Base-by-base conservation (phyloP, 805 yeast genomes). In the Pichia paraexigua region DNA sequence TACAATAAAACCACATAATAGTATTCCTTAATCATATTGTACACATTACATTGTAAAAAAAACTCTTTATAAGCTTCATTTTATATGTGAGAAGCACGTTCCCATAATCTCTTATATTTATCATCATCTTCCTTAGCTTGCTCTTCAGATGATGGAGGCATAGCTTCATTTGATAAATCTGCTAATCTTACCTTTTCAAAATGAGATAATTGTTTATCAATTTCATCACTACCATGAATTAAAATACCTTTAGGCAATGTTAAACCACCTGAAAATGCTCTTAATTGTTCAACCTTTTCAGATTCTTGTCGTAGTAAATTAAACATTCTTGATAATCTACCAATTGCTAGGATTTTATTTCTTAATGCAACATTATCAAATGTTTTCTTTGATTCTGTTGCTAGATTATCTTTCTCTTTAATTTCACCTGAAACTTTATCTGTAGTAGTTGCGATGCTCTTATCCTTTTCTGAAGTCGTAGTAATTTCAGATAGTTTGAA, bases 241-340 rank as follows among this genome's bases (percentile, higher is more conserved):
- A 92, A 73, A 5, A 95, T 82, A 25, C 98, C 98, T 63, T 86
- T 83, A 17, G 99, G 98, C 57, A 94, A 72, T 12, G 45, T 49
- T 11, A 72, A 73, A 15, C 94, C 91, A 43, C 91, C 85, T 53
- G 85, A 76, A 56, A 83, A 73, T 35, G 77, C 75, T 67, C 94
- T 87, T 61, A 92, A 74, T 62, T 85, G 90, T 52, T 85, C 84
- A 46, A 94, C 95, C 58, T 82, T 83, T 66, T 88, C 97, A 45
- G 92, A 79, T 64, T 92, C 97, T 64, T 89, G 89, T 57, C 97
- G 77, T 60, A 92, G 73, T 8, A 92, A 85, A 56, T 84, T 85
- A 70, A 86, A 94, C 97, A 94, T 91, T 53, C 97, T 78, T 21
- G 96, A 85, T 49, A 92, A 88, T 58, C 96, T 78, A n/a, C 98